Base-by-base conservation (phyloP, 1,284 basidiomycete species). In the Trichosporon asahii region DNA sequence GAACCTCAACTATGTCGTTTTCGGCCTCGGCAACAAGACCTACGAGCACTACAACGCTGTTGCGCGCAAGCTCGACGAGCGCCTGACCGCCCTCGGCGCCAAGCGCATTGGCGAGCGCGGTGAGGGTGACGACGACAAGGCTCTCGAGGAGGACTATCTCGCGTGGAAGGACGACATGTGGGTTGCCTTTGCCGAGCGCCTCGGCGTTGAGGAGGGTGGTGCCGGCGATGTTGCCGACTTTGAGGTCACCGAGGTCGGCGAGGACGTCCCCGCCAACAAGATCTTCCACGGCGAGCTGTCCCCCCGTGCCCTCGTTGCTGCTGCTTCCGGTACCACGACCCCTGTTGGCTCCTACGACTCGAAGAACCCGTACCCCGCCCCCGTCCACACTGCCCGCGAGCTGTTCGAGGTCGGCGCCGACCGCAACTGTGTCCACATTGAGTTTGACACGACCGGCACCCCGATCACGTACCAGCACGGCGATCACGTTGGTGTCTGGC, bases 81-180 rank as follows among this genome's bases (percentile, higher is more conserved):
- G 89, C 60, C 86, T 99, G 69, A 81, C 87, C 9, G 89, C 90
- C 76, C 90, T 96, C 85, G 95, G 95, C 37, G 97, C 90, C 33
- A 84, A 87, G 71, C 89, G 94, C 72, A 92, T 99, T 66, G 95
- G 95, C 66, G 90, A 92, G 81, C 88, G 91, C 55, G 97, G 96
- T 21, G 95, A 98, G 85, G 96, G 96, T 76, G 96, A 99, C 80
- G 96, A 99, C 81, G 96, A 99, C 85, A 97, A 97, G 87, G 95
- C 92, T 80, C 96, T 99, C 93, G 96, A 99, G 84, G 97, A 99
- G 85, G 96, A 99, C 85, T 99, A 98, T 82, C 88, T 99, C n/a
- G 94, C 93, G 74, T 99, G 96, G 96, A 99, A 99, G 84, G 96
- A 99, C 81, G 88, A 87, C 77, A 95, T 98, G 94, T 98, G 95